Evolutionary conservation across 2,329 filamentous ascomycete genomes (phyloP).

Genomic region (Arachnomyces sp.): DNA sequence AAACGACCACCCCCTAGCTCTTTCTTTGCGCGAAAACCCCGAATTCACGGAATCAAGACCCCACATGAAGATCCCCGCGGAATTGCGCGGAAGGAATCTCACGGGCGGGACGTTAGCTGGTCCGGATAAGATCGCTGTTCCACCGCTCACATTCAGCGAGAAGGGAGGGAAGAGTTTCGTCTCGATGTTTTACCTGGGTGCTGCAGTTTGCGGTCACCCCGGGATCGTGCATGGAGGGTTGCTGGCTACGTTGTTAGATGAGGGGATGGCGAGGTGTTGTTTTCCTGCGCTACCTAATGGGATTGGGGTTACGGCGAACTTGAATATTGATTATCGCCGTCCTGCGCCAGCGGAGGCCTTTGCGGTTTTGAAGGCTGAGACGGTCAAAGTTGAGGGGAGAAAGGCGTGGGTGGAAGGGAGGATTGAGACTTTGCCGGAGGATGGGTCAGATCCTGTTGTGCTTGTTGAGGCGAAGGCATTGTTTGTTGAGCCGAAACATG

Average conservation of each 20-base stretch:
- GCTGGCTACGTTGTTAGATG: conserved; percentile 15
- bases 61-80: conserved; percentile 72
- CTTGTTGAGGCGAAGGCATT: conserved; percentile 76
- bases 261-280: conserved; percentile 72
- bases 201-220: conserved; percentile 77
- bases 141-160: conserved; percentile 70
- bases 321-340: conserved; percentile 72
- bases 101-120: conserved; percentile 74
- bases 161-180: conserved; percentile 60
- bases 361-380: conserved; percentile 69
- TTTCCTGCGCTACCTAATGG: conserved; percentile 83
- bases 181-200: conserved; percentile 67
- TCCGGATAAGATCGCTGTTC: conserved; percentile 66
- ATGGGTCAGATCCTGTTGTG: conserved; percentile 55
- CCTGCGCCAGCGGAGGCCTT: conserved; percentile 86
- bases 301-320: conserved; percentile 74
- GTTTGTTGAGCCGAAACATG: conserved; percentile 53
- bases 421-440: conserved; percentile 66
- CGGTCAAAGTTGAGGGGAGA: conserved; percentile 76
- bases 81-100: conserved; percentile 63
- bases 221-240: conserved; percentile 47
- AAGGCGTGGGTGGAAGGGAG: conserved; percentile 90
- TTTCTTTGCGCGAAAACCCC: conserved; percentile 57
- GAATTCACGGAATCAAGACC: conserved; percentile 69
- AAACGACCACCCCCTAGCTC: conserved; percentile 63